Percentiles rank a stretch among this genome's conserved stretches.
Conservation (phyloP, 306 rosid species). For the Vachellia collinsii region DNA sequence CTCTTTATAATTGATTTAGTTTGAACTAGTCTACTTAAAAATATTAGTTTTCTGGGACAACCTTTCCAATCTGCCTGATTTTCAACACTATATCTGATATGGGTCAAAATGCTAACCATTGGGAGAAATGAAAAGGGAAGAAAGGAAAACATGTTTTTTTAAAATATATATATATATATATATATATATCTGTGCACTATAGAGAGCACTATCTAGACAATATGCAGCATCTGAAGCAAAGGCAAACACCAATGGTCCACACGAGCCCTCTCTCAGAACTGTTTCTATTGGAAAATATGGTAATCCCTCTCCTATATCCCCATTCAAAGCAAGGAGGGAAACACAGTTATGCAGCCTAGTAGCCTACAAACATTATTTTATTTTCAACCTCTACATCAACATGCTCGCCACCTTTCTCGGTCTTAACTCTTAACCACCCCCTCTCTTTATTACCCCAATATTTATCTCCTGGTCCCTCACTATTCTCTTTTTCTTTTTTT, state of each 20-base stretch:
- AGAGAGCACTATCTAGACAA: constrained; percentile 66
- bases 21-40: constrained; percentile 21
- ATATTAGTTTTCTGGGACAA: neutral
- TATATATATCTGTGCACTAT: constrained; percentile 34
- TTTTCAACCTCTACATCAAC: constrained; percentile 78
- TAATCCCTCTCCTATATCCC: constrained; percentile 28
- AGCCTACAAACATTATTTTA: constrained; percentile 54
- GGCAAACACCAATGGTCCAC: constrained; percentile 65
- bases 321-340: constrained; percentile 49
- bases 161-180: neutral
- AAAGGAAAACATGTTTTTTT: constrained; percentile 17
- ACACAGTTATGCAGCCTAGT: constrained; percentile 61
- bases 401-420: constrained; percentile 97
- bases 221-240: constrained; percentile 39
- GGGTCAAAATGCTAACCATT: constrained; percentile 40
- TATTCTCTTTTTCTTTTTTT: constrained; percentile 3
- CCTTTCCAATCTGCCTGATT: constrained; percentile 16
- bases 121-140: neutral
- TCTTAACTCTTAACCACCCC: constrained; percentile 47
- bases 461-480: constrained; percentile 42
- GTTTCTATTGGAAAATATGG: constrained; percentile 58
- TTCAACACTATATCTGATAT: constrained; percentile 47
- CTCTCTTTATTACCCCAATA: constrained; percentile 43
- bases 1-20: neutral
- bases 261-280: constrained; percentile 43